phyloP scores from a whole-genome alignment of 805 yeast species.

The Saturnispora besseyi region DNA sequence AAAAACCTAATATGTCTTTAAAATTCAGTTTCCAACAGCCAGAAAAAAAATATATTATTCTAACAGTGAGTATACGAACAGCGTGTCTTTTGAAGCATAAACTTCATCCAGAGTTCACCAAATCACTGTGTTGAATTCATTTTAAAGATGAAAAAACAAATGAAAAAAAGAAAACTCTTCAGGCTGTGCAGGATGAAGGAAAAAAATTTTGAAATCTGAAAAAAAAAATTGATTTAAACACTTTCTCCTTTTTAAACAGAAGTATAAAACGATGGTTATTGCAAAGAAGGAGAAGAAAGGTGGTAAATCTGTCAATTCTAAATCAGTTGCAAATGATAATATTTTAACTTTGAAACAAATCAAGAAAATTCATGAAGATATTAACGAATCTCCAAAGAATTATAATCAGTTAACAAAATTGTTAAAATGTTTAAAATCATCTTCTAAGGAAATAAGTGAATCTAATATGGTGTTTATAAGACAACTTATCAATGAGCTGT shows the following conservation, averaged over 20 bases:
- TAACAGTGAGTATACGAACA: slow-evolving; percentile 6
- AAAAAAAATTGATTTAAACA: background rate
- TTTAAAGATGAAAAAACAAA: background rate
- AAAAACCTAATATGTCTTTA: background rate
- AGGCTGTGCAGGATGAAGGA: slow-evolving; percentile 9
- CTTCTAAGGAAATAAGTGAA: slow-evolving; percentile 20
- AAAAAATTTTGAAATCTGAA: slow-evolving; percentile 3
- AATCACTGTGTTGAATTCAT: background rate
- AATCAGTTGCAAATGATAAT: slow-evolving; percentile 1
- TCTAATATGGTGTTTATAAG: slow-evolving; percentile 24
- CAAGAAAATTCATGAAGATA: slow-evolving; percentile 20
- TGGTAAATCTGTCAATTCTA: background rate
- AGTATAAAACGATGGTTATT: background rate
- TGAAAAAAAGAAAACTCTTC: background rate
- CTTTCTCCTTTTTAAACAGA: background rate
- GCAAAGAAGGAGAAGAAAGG: slow-evolving; percentile 1
- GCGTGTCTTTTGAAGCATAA: background rate
- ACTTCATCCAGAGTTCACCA: slow-evolving; percentile 1
- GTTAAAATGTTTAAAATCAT: slow-evolving; percentile 30
- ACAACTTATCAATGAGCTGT: slow-evolving; percentile 33
- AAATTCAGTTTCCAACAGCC: slow-evolving; percentile 7
- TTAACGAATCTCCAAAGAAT: slow-evolving; percentile 36
- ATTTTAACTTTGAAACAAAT: slow-evolving; percentile 18
- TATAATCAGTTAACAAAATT: slow-evolving; percentile 48
- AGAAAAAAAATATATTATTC: background rate